Evolutionary conservation across 2,329 filamentous ascomycete genomes (phyloP), one percentile per base, ranked within the genome.

Genomic region (Alternaria triticimaculans): DNA sequence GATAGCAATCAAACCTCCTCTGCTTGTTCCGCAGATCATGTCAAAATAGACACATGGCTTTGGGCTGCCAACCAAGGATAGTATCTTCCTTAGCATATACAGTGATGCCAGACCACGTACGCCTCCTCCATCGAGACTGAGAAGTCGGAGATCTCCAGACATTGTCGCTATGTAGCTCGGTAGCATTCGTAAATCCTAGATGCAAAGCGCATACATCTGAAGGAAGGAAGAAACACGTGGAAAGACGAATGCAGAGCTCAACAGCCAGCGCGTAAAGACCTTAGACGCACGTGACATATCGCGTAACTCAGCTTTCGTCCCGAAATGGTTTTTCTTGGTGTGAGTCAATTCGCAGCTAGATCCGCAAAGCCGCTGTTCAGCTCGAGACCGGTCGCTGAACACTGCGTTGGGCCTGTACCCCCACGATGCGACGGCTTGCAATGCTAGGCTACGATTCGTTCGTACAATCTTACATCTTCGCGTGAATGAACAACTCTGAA

Each of bases 21-120:
- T 72, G 20, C 64, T 68, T 2, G 70, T 71, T 14, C 71, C 71
- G 15, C 68, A 65, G n/a, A 73, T 73, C 46, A 72, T 58, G 48
- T 73, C 70, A 45, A 69, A 69, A 23, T 63, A 56, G 23, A 65
- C 59, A 33, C 64, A 69, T 28, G 64, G 64, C 30, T 65, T 65
- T 12, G 62, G 58, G 21, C 53, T 64, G n/a, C 61, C 61, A 26
- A 64, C 62, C 18, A 57, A 57, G 9, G 58, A 57, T 11, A 64
- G 41, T 45, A 65, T 46, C 14, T 55, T 55, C 26, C 49, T 58
- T 14, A 65, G 23, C 59, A 65, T 59, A 3, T 55, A 62, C 12
- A 64, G 55, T 12, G 62, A 61, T 2, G 62, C 54, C 20, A 61
- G 43, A 49, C 62, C 58, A 21, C 58, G 58, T 33, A 64, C 54